A percentile compares a stretch with the other conserved stretches of the same genome.
phyloP scores from a whole-genome alignment of 331 rosid genomes.

The Pyrus hybrid region DNA sequence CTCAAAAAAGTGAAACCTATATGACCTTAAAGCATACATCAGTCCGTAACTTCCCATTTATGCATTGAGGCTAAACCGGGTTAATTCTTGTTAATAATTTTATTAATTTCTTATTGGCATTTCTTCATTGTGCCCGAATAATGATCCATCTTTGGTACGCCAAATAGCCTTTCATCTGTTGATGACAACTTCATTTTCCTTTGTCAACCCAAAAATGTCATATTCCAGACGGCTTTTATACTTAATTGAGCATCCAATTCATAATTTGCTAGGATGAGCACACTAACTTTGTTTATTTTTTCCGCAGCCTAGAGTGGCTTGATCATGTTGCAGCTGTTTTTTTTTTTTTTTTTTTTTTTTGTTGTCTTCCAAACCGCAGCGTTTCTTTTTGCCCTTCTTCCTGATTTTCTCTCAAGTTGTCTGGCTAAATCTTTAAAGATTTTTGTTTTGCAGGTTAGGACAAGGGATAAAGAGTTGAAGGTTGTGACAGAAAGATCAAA shows the following conservation, averaged over 20 bases:
- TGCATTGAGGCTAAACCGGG: not conserved
- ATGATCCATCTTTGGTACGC: not conserved
- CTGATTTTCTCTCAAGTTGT: not conserved
- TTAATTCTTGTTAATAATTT: not conserved
- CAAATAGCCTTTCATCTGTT: not conserved
- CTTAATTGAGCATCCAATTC: not conserved
- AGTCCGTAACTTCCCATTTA: not conserved
- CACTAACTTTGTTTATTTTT: too few species aligned
- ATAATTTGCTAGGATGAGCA: not conserved
- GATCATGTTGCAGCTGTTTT: too few species aligned
- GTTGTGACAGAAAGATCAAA: constrained; percentile 56
- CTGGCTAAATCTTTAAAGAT: not conserved
- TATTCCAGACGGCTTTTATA: not conserved
- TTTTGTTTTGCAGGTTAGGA: constrained; percentile 47
- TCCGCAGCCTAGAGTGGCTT: too few species aligned
- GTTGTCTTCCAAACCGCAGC: not conserved
- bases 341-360: too few species aligned
- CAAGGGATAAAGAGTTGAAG: constrained; percentile 42
- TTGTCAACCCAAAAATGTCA: not conserved
- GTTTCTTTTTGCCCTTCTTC: not conserved
- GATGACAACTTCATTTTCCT: constrained; percentile 1
- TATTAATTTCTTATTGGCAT: not conserved
- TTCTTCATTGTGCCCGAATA: not conserved
- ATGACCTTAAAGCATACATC: not conserved
- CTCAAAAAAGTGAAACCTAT: not conserved